Conservation (phyloP, 225 moss, liverwort and hornwort species). For the Sphagnum tenellum region DNA sequence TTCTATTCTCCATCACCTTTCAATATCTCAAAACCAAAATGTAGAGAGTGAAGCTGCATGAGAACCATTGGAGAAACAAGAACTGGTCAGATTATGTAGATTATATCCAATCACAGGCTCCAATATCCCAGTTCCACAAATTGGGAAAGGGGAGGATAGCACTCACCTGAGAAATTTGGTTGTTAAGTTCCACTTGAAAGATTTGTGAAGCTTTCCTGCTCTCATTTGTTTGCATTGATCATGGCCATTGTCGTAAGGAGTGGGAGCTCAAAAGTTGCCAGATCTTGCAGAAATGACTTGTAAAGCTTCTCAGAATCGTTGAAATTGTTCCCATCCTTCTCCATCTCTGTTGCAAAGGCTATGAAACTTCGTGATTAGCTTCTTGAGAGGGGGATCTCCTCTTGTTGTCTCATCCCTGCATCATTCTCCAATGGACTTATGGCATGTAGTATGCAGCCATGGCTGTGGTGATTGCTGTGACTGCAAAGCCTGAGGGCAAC, state of each 20-base stretch:
- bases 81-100: too few relatives aligned
- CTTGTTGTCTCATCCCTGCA: conserved; percentile 80
- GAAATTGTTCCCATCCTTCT: conserved; percentile 66
- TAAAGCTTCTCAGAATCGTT: conserved; percentile 81
- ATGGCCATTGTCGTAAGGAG: conserved; percentile 88
- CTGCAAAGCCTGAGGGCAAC: too few relatives aligned
- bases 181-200: conserved; percentile 63
- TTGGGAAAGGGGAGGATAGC: too few relatives aligned
- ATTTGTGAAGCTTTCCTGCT: conserved; percentile 90
- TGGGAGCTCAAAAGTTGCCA: conserved; percentile 90
- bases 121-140: too few relatives aligned
- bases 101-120: too few relatives aligned
- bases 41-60: too few relatives aligned
- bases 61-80: too few relatives aligned
- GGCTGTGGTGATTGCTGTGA: background rate
- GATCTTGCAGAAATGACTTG: conserved; percentile 80
- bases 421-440: conserved; percentile 87
- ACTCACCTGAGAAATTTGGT: conserved; percentile 67
- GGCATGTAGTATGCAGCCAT: conserved; percentile 99
- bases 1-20: too few relatives aligned
- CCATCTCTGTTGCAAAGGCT: conserved; percentile 61
- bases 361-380: conserved; percentile 92
- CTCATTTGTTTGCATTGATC: conserved; percentile 78
- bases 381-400: conserved; percentile 93
- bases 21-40: too few relatives aligned